These are phyloP conservation scores for Fusarium sacchari DNA, from an alignment of 2,329 filamentous ascomycete genomes.

Conservation along the genomic window DNA sequence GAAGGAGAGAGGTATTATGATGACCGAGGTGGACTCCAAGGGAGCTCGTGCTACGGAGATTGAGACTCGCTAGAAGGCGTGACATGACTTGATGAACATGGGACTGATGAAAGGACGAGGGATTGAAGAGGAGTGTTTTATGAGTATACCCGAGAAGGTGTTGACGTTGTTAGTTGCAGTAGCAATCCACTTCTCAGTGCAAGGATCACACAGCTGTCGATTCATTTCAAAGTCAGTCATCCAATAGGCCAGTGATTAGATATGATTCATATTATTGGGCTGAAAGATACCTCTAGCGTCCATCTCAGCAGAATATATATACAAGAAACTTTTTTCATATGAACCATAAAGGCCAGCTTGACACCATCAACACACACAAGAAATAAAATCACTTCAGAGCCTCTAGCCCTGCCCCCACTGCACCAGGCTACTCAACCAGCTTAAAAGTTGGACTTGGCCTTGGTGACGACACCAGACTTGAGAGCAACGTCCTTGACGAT, in stretches of 20 bases:
- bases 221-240: no score
- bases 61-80: background rate
- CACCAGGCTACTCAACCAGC: background rate
- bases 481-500: slow-evolving; percentile 15
- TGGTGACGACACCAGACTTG: slow-evolving; percentile 11
- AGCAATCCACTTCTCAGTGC: background rate
- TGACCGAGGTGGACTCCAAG: background rate
- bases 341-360: background rate
- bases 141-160: background rate
- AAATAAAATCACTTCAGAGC: background rate
- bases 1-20: slow-evolving; percentile 5
- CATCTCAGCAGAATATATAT: slow-evolving; percentile 1
- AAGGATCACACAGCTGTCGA: fast-evolving
- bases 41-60: slow-evolving; percentile 1
- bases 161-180: no score
- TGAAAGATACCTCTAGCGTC: background rate
- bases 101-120: fast-evolving
- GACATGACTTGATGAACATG: fast-evolving
- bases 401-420: background rate
- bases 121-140: background rate
- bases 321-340: slow-evolving; percentile 11
- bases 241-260: background rate
- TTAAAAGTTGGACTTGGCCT: slow-evolving; percentile 11
- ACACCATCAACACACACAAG: background rate
- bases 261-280: background rate